Evolutionary conservation across 441 rosid species (phyloP).

Genomic region (Isatis lusitanica): DNA sequence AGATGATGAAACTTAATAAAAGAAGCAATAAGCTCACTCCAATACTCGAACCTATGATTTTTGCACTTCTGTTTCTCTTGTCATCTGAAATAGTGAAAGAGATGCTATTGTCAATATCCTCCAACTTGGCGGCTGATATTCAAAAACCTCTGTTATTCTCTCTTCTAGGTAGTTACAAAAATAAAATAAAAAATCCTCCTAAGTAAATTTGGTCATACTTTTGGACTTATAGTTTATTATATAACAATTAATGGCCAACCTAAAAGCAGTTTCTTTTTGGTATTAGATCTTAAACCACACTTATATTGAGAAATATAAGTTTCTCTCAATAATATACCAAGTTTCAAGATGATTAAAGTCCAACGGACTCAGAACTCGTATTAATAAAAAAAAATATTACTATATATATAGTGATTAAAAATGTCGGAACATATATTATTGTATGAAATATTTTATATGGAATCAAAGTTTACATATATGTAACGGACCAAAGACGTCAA

Average conservation of each 20-base stretch:
- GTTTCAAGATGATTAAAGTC: neutral
- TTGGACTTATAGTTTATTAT: neutral
- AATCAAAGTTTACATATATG: neutral
- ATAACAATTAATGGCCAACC: neutral
- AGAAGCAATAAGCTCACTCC: constrained; percentile 52
- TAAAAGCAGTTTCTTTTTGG: neutral
- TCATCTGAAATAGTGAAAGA: constrained; percentile 41
- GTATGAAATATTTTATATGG: neutral
- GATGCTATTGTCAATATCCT: neutral
- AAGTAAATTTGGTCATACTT: neutral
- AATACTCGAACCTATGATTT: constrained; percentile 51
- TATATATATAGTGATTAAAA: neutral
- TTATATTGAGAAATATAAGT: neutral
- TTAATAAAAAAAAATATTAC: neutral
- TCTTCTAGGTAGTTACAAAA: neutral
- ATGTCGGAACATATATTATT: neutral
- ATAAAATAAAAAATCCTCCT: neutral
- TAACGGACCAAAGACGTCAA: neutral
- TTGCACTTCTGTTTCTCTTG: constrained; percentile 24
- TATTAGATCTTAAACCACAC: neutral
- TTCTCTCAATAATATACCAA: neutral
- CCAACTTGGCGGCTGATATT: neutral
- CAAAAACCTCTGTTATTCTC: too few species aligned
- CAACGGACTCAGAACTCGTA: neutral
- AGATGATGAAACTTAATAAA: constrained; percentile 43